Percentiles rank a stretch among this genome's conserved stretches.
These are phyloP conservation scores for Pharus latifolius DNA, from an alignment of 176 grass and related monocot species.

Conservation along the genomic window DNA sequence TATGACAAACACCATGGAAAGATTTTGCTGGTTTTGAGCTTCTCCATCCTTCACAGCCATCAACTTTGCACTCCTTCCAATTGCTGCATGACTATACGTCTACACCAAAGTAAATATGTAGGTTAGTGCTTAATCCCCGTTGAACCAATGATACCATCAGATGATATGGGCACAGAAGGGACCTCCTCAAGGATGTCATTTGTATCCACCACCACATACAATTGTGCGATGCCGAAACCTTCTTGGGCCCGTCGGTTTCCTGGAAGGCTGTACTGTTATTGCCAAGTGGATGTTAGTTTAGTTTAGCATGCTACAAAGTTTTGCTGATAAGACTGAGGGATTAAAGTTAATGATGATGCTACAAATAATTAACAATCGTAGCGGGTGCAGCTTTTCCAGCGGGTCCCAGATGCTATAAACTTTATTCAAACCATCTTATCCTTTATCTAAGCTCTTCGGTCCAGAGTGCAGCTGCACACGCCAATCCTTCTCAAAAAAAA, in stretches of 20 bases:
- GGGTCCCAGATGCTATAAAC: too few species aligned
- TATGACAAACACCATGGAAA: not conserved
- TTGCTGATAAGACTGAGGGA: too few species aligned
- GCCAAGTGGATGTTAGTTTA: not conserved
- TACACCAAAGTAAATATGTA: not conserved
- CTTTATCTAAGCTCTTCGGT: too few species aligned
- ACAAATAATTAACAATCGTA: too few species aligned
- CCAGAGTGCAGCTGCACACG: too few species aligned
- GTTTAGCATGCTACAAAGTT: too few species aligned
- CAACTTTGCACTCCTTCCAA: not conserved
- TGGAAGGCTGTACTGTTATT: constrained; percentile 20
- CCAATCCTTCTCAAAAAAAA: too few species aligned
- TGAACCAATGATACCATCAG: not conserved
- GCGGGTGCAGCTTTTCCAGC: too few species aligned
- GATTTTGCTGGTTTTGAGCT: not conserved
- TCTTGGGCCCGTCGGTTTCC: not conserved
- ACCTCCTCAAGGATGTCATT: not conserved
- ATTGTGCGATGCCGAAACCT: not conserved
- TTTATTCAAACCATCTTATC: too few species aligned
- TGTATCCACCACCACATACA: not conserved
- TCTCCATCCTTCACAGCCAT: not conserved
- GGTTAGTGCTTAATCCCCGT: not conserved
- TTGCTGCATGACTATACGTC: not conserved
- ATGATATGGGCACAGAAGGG: not conserved
- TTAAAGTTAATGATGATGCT: too few species aligned